Base-by-base conservation (phyloP, 345 rosid species). In the Hibiscus syriacus region DNA sequence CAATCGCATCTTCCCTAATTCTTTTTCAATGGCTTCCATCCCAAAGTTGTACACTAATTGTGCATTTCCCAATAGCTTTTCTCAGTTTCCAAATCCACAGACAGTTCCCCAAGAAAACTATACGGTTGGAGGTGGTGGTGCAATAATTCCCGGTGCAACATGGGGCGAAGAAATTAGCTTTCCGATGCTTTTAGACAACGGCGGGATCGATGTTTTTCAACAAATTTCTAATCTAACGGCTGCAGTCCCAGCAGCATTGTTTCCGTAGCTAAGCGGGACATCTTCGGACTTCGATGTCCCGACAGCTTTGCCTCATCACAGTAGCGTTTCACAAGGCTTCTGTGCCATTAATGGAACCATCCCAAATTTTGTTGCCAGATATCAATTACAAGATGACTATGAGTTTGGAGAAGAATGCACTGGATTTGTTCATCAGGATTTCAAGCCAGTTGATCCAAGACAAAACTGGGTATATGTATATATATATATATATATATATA, bases 391-490 rank as follows among this genome's bases (percentile, higher is more conserved):
- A 77, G 49, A 64, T 69, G 39, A 66, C 12, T 19, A 61, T 65
- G 83, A 69, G 32, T 73, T 72, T 46, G 85, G 87, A 16, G 87
- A 82, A 22, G 87, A 85, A 22, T 86, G 81, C 64, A 64, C 67
- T 64, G 82, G 75, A 0, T 80, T 75, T 69, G 39, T 80, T 66
- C 85, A 78, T 67, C 85, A 80, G 25, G 82, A 80, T 66, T 73
- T 75, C 23, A 84, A 79, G 75, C 80, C 87, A n/a, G 59, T 64
- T 34, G 78, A 32, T 68, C 78, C 82, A 2, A 64, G 64, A 67
- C 85, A 78, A 66, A 74, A 73, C 0, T 84, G 84, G 88, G 88
- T 79, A 79, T 25, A 27, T 43, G 3, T 2, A 41, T 4, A 41
- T 12, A 30, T 27, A 22, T 41, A 2, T 50, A n/a, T n/a, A n/a